Percentiles rank a stretch among this genome's conserved stretches.
These are phyloP conservation scores for Roridomyces roridus DNA, from an alignment of 768 basidiomycete genomes.

Conservation along the genomic window DNA sequence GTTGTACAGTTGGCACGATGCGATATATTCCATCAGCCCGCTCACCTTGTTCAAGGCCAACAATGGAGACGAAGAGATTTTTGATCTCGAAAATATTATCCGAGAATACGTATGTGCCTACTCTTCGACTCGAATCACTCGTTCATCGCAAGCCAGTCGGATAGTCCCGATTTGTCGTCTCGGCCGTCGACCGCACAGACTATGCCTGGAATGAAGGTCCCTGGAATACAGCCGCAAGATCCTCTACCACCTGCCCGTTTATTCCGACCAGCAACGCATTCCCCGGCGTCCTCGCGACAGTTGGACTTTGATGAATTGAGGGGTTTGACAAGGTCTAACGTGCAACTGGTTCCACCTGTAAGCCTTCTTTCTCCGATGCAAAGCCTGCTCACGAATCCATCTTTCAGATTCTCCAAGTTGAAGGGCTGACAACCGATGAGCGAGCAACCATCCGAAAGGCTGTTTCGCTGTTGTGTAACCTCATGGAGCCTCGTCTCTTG, in stretches of 20 bases:
- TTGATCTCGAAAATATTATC: conserved; percentile 22
- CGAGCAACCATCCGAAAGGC: conserved; percentile 22
- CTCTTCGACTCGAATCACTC: neutral
- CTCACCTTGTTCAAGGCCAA: conserved; percentile 20
- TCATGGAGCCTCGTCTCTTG: conserved; percentile 28
- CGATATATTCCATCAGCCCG: conserved; percentile 15
- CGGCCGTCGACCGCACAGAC: conserved; percentile 7
- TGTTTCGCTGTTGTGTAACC: conserved; percentile 21
- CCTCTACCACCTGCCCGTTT: neutral
- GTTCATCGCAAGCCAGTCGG: neutral
- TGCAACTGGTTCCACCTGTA: neutral
- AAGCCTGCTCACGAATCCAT: neutral
- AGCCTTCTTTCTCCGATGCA: neutral
- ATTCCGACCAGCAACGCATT: conserved; percentile 14
- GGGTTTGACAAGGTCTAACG: neutral
- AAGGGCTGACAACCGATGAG: neutral
- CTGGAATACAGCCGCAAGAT: neutral
- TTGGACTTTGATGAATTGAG: conserved; percentile 10
- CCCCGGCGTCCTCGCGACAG: conserved; percentile 16
- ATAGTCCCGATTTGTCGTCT: conserved; percentile 12
- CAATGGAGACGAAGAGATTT: conserved; percentile 4
- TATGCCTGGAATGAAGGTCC: neutral
- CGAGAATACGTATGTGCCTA: conserved; percentile 10
- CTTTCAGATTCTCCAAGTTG: neutral
- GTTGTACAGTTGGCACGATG: conserved; percentile 22